These are phyloP conservation scores for Filobasidium floriforme DNA, from an alignment of 768 basidiomycete genomes.

Conservation along the genomic window DNA sequence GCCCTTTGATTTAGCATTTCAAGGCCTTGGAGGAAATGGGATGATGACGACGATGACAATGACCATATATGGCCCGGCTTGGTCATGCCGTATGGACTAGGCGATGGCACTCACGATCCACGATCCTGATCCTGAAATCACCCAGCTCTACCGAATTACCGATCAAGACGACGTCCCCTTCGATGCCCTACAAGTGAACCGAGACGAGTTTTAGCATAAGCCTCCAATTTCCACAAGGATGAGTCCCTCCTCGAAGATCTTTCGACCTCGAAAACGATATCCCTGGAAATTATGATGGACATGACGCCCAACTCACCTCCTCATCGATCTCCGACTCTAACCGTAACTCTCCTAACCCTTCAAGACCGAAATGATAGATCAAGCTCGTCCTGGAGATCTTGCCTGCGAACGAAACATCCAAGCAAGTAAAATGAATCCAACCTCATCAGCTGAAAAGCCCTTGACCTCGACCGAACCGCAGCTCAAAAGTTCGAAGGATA, in stretches of 20 bases:
- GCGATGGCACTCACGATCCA: conserved; percentile 59
- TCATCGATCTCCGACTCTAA: neutral
- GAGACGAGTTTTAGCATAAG: too few species aligned
- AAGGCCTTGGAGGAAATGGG: too few species aligned
- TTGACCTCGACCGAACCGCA: too few species aligned
- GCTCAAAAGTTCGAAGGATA: too few species aligned
- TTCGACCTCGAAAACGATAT: too few species aligned
- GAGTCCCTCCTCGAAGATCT: too few species aligned
- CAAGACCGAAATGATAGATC: conserved; percentile 79
- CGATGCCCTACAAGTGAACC: conserved; percentile 56
- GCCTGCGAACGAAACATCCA: conserved; percentile 21
- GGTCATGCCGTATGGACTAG: too few species aligned
- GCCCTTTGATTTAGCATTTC: too few species aligned
- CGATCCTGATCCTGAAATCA: conserved; percentile 69
- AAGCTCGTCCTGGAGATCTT: conserved; percentile 61
- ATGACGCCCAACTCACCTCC: neutral
- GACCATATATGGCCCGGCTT: too few species aligned
- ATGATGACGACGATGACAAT: too few species aligned
- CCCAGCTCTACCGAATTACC: conserved; percentile 73
- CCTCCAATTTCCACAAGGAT: too few species aligned
- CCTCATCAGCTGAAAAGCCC: conserved; percentile 50
- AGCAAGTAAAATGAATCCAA: neutral
- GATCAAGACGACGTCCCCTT: conserved; percentile 60
- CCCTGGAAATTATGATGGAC: conserved; percentile 1
- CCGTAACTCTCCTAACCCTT: conserved; percentile 79